Evolutionary conservation across 169 alveolate species (phyloP).

Genomic region (Blepharisma undulans): DNA sequence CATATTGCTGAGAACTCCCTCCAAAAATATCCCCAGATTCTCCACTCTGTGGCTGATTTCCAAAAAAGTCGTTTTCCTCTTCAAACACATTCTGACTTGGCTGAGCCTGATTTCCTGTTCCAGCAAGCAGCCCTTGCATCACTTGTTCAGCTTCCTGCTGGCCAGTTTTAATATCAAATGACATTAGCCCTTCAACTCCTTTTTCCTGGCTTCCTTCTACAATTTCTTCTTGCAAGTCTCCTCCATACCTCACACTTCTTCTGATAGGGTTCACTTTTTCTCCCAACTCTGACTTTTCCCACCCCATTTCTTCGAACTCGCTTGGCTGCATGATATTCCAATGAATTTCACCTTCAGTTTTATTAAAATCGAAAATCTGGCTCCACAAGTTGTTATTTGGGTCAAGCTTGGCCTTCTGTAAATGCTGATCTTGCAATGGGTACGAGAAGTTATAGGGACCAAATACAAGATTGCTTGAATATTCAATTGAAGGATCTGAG

Average conservation of each 20-base stretch:
- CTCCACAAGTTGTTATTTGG: constrained; percentile 15
- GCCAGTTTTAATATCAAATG: neutral
- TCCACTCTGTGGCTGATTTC: neutral
- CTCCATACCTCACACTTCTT: constrained; percentile 31
- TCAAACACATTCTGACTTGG: neutral
- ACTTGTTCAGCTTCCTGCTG: neutral
- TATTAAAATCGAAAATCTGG: constrained; percentile 40
- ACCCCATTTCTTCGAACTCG: constrained; percentile 18
- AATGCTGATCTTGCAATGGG: constrained; percentile 55
- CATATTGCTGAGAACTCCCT: neutral
- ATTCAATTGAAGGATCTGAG: constrained; percentile 64
- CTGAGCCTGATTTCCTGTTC: neutral
- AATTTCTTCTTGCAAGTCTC: constrained; percentile 25
- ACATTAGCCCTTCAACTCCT: constrained; percentile 33
- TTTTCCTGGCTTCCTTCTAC: constrained; percentile 24
- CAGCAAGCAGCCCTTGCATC: neutral
- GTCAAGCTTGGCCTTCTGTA: constrained; percentile 28
- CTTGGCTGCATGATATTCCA: constrained; percentile 23
- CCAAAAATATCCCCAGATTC: neutral
- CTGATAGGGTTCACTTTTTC: constrained; percentile 34
- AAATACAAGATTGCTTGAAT: constrained; percentile 43
- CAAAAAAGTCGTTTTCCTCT: neutral
- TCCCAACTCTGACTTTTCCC: constrained; percentile 37
- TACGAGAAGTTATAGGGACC: constrained; percentile 65
- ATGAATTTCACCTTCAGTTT: constrained; percentile 4